Evolutionary conservation across 2,329 filamentous ascomycete genomes (phyloP), one percentile per base, ranked within the genome.

Genomic region (Sporothrix luriei): DNA sequence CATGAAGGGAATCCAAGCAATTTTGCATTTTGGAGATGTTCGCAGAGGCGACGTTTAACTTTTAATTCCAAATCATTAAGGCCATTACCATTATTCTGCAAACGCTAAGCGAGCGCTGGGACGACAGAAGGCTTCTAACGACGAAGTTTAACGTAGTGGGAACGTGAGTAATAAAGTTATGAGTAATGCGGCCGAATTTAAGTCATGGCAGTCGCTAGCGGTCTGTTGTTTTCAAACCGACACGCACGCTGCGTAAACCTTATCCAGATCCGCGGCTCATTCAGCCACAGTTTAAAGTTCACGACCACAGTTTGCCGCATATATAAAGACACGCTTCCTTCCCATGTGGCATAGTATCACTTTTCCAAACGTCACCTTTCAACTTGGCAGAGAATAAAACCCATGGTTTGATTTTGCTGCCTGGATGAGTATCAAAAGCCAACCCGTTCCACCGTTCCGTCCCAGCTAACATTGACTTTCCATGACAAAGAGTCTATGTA

Each of bases 131-230:
- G 33, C 6, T 33, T 33, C 29, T 33, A 33, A 9, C 33, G 6
- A 33, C 33, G 33, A 14, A 1, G 40, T 46, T 46, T 46, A 46
- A 46, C 40, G 11, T 46, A 46, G 40, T 16, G 40, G 14, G 13
- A 13, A 11, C 40, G 13, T 16, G 40, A 1, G 40, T 46, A 46
- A 46, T 46, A 14, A 16, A 46, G 40, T 11, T 55, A 55, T 54
- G 51, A 54, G 51, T 54, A 54, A 54, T 54, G 51, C 51, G 10
- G 51, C 51, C 51, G 24, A 29, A 54, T 55, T 55, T 55, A 33
- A 55, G 52, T 55, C 14, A 26, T 55, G 52, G 52, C 52, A 29
- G 51, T 54, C 21, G 21, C 51, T 26, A 5, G 40, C 40, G 26
- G 21, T 52, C 21, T 52, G 51, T 52, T 52, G 51, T 26, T 52